Conservation (phyloP, 2,329 filamentous ascomycete species). For the Phaeophleospora eucalypticola region DNA sequence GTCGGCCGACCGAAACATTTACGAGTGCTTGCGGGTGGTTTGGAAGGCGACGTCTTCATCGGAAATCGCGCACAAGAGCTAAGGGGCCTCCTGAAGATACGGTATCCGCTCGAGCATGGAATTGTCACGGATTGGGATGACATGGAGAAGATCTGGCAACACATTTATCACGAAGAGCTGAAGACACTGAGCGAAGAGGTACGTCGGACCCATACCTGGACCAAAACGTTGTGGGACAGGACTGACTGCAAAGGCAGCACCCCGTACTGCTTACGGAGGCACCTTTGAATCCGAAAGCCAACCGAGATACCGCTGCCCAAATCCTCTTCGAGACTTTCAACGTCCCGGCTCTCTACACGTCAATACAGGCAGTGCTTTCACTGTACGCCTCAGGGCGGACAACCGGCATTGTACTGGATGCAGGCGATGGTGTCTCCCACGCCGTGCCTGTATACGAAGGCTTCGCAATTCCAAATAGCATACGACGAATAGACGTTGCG, state of each 20-base stretch:
- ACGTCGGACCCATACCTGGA: constrained; percentile 30
- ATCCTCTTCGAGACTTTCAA: constrained; percentile 99
- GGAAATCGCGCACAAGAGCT: constrained; percentile 87
- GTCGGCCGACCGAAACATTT: constrained; percentile 94
- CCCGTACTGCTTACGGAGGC: constrained; percentile 95
- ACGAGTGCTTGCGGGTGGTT: constrained; percentile 87
- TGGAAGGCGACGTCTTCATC: constrained; percentile 97
- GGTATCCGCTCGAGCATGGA: constrained; percentile 92
- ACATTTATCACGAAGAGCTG: constrained; percentile 91
- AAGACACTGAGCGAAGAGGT: constrained; percentile 98
- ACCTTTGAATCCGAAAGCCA: constrained; percentile 88
- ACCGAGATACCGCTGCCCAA: constrained; percentile 93
- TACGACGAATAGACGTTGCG: constrained; percentile 91
- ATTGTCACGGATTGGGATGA: constrained; percentile 99
- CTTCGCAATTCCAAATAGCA: constrained; percentile 93
- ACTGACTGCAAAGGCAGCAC: too few relatives aligned
- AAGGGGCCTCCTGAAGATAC: constrained; percentile 88
- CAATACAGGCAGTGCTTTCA: constrained; percentile 93
- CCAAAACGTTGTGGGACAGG: too few relatives aligned
- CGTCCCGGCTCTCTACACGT: constrained; percentile 91
- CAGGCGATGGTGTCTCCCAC: constrained; percentile 93
- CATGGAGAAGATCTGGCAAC: constrained; percentile 99
- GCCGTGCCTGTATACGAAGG: constrained; percentile 97
- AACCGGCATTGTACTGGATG: constrained; percentile 91
- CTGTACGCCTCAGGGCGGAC: constrained; percentile 94